Evolutionary conservation across 805 yeast species (phyloP).

Genomic region (Yamadazyma kitorensis): DNA sequence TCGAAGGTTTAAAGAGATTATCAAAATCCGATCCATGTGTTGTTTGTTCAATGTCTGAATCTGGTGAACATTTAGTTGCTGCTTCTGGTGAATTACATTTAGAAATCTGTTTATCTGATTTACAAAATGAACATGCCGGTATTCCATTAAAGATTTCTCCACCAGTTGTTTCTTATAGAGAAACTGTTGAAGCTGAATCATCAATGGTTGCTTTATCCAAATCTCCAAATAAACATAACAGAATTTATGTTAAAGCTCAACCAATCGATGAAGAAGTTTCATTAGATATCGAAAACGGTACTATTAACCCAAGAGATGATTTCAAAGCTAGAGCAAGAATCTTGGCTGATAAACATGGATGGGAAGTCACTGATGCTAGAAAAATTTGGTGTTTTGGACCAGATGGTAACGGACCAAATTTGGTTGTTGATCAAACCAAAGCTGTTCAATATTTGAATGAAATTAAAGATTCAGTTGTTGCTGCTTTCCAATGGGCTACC

Average conservation of each 20-base stretch:
- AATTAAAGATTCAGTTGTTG: conserved; percentile 99
- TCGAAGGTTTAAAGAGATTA: conserved; percentile 99
- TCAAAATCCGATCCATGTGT: conserved; percentile 99
- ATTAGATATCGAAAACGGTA: conserved; percentile 89
- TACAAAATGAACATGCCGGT: conserved; percentile 99
- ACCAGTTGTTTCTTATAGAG: conserved; percentile 98
- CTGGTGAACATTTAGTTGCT: conserved; percentile 99
- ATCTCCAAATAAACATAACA: conserved; percentile 99
- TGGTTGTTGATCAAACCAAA: conserved; percentile 99
- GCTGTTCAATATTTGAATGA: conserved; percentile 98
- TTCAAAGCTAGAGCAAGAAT: conserved; percentile 98
- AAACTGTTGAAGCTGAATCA: conserved; percentile 92
- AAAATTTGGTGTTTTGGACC: conserved; percentile 99
- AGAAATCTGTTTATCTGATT: conserved; percentile 95
- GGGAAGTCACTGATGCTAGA: conserved; percentile 99
- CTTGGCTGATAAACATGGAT: conserved; percentile 97
- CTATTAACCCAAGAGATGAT: conserved; percentile 92
- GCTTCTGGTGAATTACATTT: conserved; percentile 99
- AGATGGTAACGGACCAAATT: conserved; percentile 98
- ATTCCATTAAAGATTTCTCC: conserved; percentile 96
- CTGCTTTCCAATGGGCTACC: conserved; percentile 99
- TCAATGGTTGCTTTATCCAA: conserved; percentile 95
- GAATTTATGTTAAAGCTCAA: conserved; percentile 96
- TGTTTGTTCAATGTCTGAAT: conserved; percentile 76
- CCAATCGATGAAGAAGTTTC: conserved; percentile 94